Percentiles rank a stretch among this genome's conserved stretches.
Conservation (phyloP, 148 eudicot genomes). For the Rheum nobile region DNA sequence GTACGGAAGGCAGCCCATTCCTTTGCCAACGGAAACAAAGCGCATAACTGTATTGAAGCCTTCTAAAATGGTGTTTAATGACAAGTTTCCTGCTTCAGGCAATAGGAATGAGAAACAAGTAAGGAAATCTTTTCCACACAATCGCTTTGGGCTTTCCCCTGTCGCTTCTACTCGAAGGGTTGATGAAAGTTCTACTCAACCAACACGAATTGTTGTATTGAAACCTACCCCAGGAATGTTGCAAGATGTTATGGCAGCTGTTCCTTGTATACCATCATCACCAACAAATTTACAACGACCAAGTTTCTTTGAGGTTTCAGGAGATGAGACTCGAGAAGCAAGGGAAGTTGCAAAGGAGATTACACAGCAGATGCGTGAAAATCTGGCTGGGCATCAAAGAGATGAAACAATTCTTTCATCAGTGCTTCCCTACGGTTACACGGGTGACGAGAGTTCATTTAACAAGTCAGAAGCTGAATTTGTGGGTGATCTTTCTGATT, state of each 20-base stretch:
- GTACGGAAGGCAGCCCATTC: slow-evolving; percentile 28
- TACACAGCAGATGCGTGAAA: slow-evolving; percentile 54
- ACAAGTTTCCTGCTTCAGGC: slow-evolving; percentile 27
- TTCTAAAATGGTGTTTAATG: slow-evolving; percentile 48
- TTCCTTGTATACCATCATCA: slow-evolving; percentile 46
- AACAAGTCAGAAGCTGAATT: slow-evolving; percentile 68
- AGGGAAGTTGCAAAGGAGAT: slow-evolving; percentile 67
- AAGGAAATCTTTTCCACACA: slow-evolving; percentile 22
- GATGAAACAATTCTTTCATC: slow-evolving; percentile 75
- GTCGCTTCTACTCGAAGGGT: slow-evolving; percentile 30
- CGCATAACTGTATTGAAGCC: slow-evolving; percentile 88
- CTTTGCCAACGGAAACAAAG: slow-evolving; percentile 60
- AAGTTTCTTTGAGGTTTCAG: slow-evolving; percentile 27
- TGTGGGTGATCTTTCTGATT: slow-evolving; percentile 49
- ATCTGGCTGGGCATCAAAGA: slow-evolving; percentile 45
- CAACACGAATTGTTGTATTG: slow-evolving; percentile 83
- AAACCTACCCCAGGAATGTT: slow-evolving; percentile 61
- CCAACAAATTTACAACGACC: slow-evolving; percentile 24
- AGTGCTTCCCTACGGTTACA: slow-evolving; percentile 74
- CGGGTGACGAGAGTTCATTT: slow-evolving; percentile 89
- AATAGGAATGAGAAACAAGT: slow-evolving; percentile 37
- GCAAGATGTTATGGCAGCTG: slow-evolving; percentile 32
- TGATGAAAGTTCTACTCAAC: slow-evolving; percentile 47
- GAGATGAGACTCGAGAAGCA: slow-evolving; percentile 51
- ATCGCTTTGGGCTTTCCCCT: slow-evolving; percentile 38